Evolutionary conservation across 495 filamentous ascomycete genomes (phyloP).

Genomic region (Chaetomidium leptoderma): DNA sequence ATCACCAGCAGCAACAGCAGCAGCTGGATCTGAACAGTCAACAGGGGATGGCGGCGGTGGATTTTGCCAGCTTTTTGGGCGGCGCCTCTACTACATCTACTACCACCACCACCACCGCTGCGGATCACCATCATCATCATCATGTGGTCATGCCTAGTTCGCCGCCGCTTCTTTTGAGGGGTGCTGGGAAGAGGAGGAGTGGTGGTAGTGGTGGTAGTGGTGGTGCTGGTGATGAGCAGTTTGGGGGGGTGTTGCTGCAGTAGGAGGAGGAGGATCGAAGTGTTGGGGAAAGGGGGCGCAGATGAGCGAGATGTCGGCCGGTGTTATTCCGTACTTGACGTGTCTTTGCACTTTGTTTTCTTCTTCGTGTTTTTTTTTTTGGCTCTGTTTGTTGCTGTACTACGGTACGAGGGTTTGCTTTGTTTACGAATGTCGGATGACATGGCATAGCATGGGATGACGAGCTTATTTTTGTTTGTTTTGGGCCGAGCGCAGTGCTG

Average conservation of each 20-base stretch:
- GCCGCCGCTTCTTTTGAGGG: constrained; percentile 41
- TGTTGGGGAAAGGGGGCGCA: not conserved
- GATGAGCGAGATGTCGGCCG: not conserved
- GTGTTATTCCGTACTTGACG: not conserved
- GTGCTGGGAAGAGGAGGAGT: not conserved
- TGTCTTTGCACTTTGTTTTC: not conserved
- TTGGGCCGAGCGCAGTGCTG: not conserved
- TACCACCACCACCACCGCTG: no score
- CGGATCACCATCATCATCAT: no score
- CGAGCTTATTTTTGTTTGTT: not conserved
- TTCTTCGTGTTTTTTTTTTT: not conserved
- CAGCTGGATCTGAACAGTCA: constrained; percentile 41
- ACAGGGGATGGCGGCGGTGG: constrained; percentile 18
- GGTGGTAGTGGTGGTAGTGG: not conserved
- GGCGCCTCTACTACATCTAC: no score
- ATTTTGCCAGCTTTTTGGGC: constrained; percentile 45
- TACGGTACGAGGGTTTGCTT: not conserved
- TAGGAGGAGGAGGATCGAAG: constrained; percentile 12
- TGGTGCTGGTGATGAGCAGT: constrained; percentile 13
- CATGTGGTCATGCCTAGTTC: constrained; percentile 52
- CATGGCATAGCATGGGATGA: not conserved
- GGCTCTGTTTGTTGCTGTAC: not conserved
- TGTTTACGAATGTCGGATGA: not conserved
- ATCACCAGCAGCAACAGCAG: constrained; percentile 3
- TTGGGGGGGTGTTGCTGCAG: constrained; percentile 23